phyloP scores from a whole-genome alignment of 139 green algal species.

The Deuterostichococcus epilithicus region DNA sequence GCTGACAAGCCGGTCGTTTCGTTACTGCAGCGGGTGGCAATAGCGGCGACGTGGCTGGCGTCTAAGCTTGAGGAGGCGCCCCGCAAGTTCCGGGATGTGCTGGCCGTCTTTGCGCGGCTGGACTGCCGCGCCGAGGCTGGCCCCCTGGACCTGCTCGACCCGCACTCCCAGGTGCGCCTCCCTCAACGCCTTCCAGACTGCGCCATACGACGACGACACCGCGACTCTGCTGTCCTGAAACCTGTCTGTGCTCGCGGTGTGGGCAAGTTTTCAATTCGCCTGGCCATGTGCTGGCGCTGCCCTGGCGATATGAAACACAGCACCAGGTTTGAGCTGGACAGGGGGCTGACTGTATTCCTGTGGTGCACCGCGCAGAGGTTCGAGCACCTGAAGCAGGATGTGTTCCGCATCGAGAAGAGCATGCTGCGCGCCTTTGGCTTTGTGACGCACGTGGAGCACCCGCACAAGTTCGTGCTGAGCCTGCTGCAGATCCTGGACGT shows the following conservation, averaged over 20 bases:
- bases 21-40: constrained; percentile 65
- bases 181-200: too few species aligned
- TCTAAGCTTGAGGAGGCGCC: constrained; percentile 88
- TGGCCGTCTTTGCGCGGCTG: constrained; percentile 78
- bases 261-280: too few species aligned
- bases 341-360: background rate
- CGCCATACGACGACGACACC: too few species aligned
- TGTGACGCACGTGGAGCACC: constrained; percentile 83
- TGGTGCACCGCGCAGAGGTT: constrained; percentile 41
- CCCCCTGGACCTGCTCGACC: constrained; percentile 52
- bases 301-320: too few species aligned
- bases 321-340: too few species aligned
- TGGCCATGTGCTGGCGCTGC: too few species aligned
- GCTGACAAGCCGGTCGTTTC: too few species aligned
- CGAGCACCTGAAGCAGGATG: constrained; percentile 51
- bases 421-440: constrained; percentile 84
- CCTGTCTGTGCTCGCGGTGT: too few species aligned
- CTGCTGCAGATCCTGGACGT: constrained; percentile 59
- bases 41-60: constrained; percentile 73
- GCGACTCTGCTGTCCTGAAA: too few species aligned
- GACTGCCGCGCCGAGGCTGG: constrained; percentile 44
- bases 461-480: constrained; percentile 87
- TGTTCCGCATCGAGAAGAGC: constrained; percentile 71
- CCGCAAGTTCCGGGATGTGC: constrained; percentile 46
- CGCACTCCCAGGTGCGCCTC: constrained; percentile 45